These are phyloP conservation scores for Neocatenulostroma microsporum DNA, from an alignment of 2,329 filamentous ascomycete species.

Conservation along the genomic window DNA sequence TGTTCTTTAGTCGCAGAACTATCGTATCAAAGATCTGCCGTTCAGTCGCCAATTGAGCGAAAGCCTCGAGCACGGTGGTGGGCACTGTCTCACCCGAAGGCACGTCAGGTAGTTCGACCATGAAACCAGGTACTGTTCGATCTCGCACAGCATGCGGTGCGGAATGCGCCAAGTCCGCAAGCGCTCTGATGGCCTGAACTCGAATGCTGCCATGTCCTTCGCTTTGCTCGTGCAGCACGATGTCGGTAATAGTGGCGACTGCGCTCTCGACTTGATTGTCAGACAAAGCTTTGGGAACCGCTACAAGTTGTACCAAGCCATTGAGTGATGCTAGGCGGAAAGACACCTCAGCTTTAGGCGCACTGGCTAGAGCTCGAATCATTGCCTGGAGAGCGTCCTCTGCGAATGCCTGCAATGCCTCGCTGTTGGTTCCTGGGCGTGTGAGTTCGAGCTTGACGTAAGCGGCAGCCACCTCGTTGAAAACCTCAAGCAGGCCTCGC, in stretches of 20 bases:
- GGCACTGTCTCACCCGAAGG: constrained; percentile 41
- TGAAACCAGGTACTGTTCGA: constrained; percentile 58
- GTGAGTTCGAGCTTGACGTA: constrained; percentile 45
- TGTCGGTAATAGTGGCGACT: constrained; percentile 54
- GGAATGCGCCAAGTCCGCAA: constrained; percentile 55
- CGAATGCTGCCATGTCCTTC: constrained; percentile 51
- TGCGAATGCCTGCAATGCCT: constrained; percentile 34
- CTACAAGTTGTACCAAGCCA: constrained; percentile 37
- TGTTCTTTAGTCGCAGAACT: constrained; percentile 55
- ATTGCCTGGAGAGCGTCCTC: constrained; percentile 37
- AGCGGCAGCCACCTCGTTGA: constrained; percentile 52
- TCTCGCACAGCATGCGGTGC: constrained; percentile 56
- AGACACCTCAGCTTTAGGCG: constrained; percentile 42
- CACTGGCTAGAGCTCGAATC: constrained; percentile 36
- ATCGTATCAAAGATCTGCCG: constrained; percentile 57
- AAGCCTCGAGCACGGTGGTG: constrained; percentile 52
- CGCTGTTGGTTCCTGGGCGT: constrained; percentile 28
- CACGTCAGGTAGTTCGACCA: constrained; percentile 52
- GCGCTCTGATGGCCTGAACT: constrained; percentile 49
- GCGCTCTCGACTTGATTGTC: constrained; percentile 41
- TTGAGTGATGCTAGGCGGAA: constrained; percentile 41
- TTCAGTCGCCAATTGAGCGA: constrained; percentile 57
- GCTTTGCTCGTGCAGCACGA: constrained; percentile 53
- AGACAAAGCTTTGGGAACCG: constrained; percentile 34
- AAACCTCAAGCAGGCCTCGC: constrained; percentile 54